Conservation (phyloP, 2,329 filamentous ascomycete genomes). For the Lachnellula hyalina region DNA sequence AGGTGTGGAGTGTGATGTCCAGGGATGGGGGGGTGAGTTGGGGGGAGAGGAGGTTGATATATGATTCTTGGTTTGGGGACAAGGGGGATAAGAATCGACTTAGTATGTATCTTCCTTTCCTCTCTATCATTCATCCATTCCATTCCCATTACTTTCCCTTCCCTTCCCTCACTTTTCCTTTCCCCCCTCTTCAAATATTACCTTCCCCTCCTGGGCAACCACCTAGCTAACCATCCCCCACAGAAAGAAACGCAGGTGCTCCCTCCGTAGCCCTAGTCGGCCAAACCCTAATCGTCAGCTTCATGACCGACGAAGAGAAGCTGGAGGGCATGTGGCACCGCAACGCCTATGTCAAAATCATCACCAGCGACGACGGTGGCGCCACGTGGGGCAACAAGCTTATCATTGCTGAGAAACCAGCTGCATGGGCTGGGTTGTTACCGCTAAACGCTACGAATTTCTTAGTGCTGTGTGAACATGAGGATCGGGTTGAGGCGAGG, state of each 20-base stretch:
- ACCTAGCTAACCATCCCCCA: too few relatives aligned
- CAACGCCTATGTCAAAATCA: conserved; percentile 5
- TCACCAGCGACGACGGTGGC: conserved; percentile 1
- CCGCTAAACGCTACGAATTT: not conserved
- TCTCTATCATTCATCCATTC: not conserved
- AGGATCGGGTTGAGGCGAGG: not conserved
- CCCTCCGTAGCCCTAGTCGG: conserved; percentile 9
- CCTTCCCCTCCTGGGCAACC: too few relatives aligned
- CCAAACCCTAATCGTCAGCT: conserved; percentile 7
- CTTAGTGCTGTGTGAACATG: conserved; percentile 3
- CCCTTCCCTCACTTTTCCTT: not conserved
- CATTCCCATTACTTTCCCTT: not conserved
- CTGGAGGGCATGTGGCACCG: conserved; percentile 1
- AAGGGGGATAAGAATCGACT: not conserved
- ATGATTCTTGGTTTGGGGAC: not conserved
- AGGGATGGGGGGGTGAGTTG: conserved; percentile 9
- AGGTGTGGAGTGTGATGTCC: conserved; percentile 3
- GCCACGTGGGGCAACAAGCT: conserved; percentile 1
- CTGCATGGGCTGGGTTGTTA: conserved; percentile 3
- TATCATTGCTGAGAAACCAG: conserved; percentile 1
- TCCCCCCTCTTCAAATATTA: too few relatives aligned
- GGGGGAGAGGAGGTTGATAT: conserved; percentile 3
- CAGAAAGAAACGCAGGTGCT: conserved; percentile 9
- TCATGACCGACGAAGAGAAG: conserved; percentile 12
- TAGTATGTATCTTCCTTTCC: not conserved